These are phyloP conservation scores for Xylaria sp. DNA, from an alignment of 495 filamentous ascomycete genomes.

Conservation along the genomic window DNA sequence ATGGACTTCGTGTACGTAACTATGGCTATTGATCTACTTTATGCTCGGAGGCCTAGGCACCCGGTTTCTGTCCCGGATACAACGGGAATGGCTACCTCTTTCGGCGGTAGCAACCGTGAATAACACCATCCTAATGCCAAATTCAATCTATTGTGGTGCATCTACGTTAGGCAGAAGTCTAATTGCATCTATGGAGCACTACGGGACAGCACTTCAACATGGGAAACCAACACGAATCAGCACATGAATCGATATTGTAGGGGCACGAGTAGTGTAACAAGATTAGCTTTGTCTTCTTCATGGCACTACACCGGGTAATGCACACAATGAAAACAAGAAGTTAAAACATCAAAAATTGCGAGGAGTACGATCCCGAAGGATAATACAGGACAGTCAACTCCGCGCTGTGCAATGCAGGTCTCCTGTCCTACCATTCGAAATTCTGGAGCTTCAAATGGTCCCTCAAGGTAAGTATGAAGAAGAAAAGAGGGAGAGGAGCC, in stretches of 20 bases:
- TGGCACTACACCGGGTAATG: constrained; percentile 32
- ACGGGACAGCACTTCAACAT: not conserved
- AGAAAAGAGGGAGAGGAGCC: constrained; percentile 46
- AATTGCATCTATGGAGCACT: not conserved
- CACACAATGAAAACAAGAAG: constrained; percentile 44
- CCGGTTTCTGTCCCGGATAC: not conserved
- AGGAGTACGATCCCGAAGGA: constrained; percentile 73
- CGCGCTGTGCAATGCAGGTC: constrained; percentile 82
- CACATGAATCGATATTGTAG: too few relatives aligned
- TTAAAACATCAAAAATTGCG: constrained; percentile 71
- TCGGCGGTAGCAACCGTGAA: not conserved
- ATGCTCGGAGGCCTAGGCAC: not conserved
- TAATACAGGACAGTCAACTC: constrained; percentile 69
- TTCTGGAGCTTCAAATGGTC: constrained; percentile 67
- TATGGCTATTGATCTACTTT: not conserved
- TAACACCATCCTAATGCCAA: not conserved
- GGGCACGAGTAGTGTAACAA: too few relatives aligned
- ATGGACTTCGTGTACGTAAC: not conserved
- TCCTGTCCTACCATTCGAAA: constrained; percentile 64
- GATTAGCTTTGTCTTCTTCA: constrained; percentile 32
- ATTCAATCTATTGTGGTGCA: not conserved
- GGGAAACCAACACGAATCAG: too few relatives aligned
- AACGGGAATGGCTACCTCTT: not conserved
- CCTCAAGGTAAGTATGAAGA: constrained; percentile 81
- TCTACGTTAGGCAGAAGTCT: not conserved